These are phyloP conservation scores for Aurifilum marmelostoma DNA, from an alignment of 2,329 filamentous ascomycete species.

Conservation along the genomic window DNA sequence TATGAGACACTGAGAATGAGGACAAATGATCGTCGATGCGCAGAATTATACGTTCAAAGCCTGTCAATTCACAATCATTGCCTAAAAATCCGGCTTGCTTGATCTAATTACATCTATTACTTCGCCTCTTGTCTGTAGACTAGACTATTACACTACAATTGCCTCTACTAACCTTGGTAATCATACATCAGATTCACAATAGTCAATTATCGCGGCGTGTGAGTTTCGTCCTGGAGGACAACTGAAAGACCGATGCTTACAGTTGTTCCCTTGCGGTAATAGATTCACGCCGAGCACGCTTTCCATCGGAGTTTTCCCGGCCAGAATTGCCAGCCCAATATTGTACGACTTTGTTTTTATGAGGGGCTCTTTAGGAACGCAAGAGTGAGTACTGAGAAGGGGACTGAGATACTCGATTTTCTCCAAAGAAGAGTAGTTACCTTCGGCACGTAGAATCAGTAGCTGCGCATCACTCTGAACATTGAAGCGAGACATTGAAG, in stretches of 20 bases:
- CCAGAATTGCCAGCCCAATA: neutral
- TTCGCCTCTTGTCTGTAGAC: neutral
- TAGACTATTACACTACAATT: neutral
- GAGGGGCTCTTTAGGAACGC: neutral
- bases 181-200: neutral
- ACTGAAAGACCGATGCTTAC: conserved; percentile 2
- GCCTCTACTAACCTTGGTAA: neutral
- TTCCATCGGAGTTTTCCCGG: neutral
- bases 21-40: neutral
- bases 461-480: neutral
- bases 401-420: neutral
- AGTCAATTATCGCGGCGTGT: neutral
- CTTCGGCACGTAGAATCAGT: neutral
- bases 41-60: neutral
- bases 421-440: neutral
- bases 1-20: neutral
- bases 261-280: neutral
- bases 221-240: neutral
- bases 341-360: neutral
- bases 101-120: neutral
- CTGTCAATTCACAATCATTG: neutral
- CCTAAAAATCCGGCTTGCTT: neutral
- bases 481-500: too few relatives aligned
- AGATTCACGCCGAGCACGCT: neutral
- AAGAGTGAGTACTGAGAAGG: neutral